Evolutionary conservation across 352 stramenopile species (phyloP), one percentile per base, ranked within the genome.

Genomic region (Globisporangium alternatum): DNA sequence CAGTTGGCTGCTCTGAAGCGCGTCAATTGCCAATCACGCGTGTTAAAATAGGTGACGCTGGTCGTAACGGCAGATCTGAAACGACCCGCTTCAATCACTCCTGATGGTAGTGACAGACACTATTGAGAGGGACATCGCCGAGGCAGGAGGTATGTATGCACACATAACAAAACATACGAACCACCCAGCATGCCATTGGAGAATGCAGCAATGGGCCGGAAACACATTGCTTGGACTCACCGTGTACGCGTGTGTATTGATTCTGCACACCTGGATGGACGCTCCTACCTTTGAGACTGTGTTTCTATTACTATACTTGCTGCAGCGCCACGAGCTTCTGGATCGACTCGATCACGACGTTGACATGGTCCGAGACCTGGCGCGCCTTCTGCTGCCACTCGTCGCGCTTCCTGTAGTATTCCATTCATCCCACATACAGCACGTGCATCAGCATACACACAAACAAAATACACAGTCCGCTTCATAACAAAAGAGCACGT

Each of bases 331-430:
- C 86, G 55, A 92, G 83, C 63, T 91, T 81, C 60, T 90, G 79
- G 68, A 93, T 91, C 33, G 75, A 81, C 17, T 89, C 74, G 48
- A 92, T 79, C 53, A 89, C 86, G 49, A 88, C 74, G 62, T 89
- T 89, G 48, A 91, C 81, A 63, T 91, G 84, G 13, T 82, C 69
- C 33, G 84, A 88, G 39, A 93, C 72, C 64, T 93, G 71, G 2
- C 75, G 78, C 47, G 81, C 81, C 67, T 89, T 90, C 6, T 79
- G 59, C 69, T 92, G 83, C 83, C 83, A 92, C 57, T 70, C 64
- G 62, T 78, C 81, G 19, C 75, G 75, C 59, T 89, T 89, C 62
- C 83, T 92, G 61, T 57, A 25, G n/a, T 60, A 0, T 22, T 17
- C 48, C 45, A 66, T 30, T 12, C 39, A 68, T 9, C 8, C 0